Percentiles rank a stretch among this genome's conserved stretches.
Evolutionary conservation across 2,329 filamentous ascomycete genomes (phyloP).

Genomic region (Calonectria pteridis): DNA sequence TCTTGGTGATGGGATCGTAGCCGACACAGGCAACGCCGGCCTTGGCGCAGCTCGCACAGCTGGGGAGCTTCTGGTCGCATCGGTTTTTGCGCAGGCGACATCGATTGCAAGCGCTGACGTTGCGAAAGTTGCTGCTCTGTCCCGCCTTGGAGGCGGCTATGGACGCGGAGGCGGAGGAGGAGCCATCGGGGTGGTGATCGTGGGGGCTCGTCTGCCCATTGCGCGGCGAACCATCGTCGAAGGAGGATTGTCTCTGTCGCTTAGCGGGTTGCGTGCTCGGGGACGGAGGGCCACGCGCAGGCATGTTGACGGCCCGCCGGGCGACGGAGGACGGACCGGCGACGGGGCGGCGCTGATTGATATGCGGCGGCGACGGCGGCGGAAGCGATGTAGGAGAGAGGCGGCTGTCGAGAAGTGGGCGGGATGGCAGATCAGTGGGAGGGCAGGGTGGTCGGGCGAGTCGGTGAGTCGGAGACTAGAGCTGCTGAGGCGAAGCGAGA

Average conservation of each 20-base stretch:
- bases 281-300: slow-evolving; percentile 64
- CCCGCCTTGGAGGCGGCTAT: slow-evolving; percentile 58
- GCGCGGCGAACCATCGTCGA: slow-evolving; percentile 59
- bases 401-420: slow-evolving; percentile 12
- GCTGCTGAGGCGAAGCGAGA: slow-evolving; percentile 10
- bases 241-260: slow-evolving; percentile 67
- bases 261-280: slow-evolving; percentile 66
- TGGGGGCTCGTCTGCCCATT: slow-evolving; percentile 44
- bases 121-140: slow-evolving; percentile 79
- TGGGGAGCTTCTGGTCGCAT: slow-evolving; percentile 92
- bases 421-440: slow-evolving; percentile 7
- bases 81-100: slow-evolving; percentile 94
- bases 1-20: slow-evolving; percentile 96
- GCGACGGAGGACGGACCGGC: slow-evolving; percentile 39
- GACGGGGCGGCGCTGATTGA: slow-evolving; percentile 29
- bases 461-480: slow-evolving; percentile 15
- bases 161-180: slow-evolving; percentile 43
- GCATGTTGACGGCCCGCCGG: slow-evolving; percentile 50
- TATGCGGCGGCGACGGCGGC: not conserved
- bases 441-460: slow-evolving; percentile 4
- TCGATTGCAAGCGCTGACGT: slow-evolving; percentile 94
- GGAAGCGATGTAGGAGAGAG: slow-evolving; percentile 17
- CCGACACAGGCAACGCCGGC: slow-evolving; percentile 92
- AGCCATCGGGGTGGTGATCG: slow-evolving; percentile 48
- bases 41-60: slow-evolving; percentile 93